phyloP scores from a whole-genome alignment of 2,329 filamentous ascomycete genomes.

The Fusarium compactum region DNA sequence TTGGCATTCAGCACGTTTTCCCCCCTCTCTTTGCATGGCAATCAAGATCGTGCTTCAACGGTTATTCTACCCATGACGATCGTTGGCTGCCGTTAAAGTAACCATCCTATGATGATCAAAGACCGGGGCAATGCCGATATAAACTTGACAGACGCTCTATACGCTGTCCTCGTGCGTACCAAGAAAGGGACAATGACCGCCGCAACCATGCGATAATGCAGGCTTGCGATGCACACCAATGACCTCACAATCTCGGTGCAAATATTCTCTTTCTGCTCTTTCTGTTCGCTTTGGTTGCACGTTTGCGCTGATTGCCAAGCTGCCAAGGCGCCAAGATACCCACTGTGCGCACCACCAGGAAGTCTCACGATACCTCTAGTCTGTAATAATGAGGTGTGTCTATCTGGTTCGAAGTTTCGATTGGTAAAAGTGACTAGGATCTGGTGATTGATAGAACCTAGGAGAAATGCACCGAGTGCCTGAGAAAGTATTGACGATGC shows the following conservation, averaged over 20 bases:
- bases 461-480: conserved; percentile 4
- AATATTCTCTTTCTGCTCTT: conserved; percentile 25
- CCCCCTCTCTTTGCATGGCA: not conserved
- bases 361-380: conserved; percentile 23
- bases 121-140: conserved; percentile 19
- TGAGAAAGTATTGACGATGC: not conserved
- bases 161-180: conserved; percentile 11
- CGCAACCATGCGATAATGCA: conserved; percentile 29
- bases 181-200: conserved; percentile 13
- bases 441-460: conserved; percentile 18
- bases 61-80: not conserved
- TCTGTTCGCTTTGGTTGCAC: conserved; percentile 5
- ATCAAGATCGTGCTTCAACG: conserved; percentile 22
- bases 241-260: conserved; percentile 40
- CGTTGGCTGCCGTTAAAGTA: conserved; percentile 29
- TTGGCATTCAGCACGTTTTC: not conserved
- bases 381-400: conserved; percentile 18
- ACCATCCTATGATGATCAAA: conserved; percentile 21
- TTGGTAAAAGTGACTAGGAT: conserved; percentile 27
- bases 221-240: conserved; percentile 37
- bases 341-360: conserved; percentile 42
- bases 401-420: not conserved
- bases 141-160: conserved; percentile 18
- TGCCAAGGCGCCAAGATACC: conserved; percentile 43
- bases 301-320: conserved; percentile 32